Base-by-base conservation (phyloP, 164 flowering plant species). In the Tinospora cordifolia region DNA sequence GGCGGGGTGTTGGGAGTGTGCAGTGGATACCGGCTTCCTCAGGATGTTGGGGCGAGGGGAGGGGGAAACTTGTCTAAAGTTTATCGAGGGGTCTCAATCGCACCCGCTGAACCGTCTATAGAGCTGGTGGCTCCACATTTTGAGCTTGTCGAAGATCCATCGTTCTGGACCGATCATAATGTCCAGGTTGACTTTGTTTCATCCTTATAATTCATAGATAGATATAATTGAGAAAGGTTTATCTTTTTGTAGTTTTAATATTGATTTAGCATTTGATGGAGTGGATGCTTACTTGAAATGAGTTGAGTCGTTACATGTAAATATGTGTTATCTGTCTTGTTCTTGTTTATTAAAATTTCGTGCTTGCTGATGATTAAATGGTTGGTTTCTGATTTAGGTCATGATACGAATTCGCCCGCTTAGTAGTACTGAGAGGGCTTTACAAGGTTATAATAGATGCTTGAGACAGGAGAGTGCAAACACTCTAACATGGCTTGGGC, bases 141-240 rank as follows among this genome's bases (percentile, higher is more conserved):
- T 63, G 93, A 88, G 78, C 86, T 92, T 19, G 79, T 63, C 0
- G 91, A 87, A 69, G 88, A 87, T 76, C 79, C 91, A 8, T 80
- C 83, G 5, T 92, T 87, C 72, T 92, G 96, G 98, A 81, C 51
- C 60, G 90, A 92, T 79, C 90, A 87, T 75, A 92, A 87, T 81
- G 98, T 92, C 69, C 98, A 92, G 98, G 97, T 92, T 69, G 14
- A 73, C 39, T 14, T 25, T 54, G 3, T 14, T 70, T 41, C 17
- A 11, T 6, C 27, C 38, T 75, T 25, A n/a, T 5, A 30, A n/a
- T n/a, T n/a, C 36, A 4, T 30, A 30, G 36, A 30, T 30, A 30
- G 36, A 30, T 2, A 30, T 30, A 30, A 30, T 40, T 30, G 4
- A 30, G 4, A 30, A 30, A 30, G 4, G 4, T 30, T 2, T 30